Percentiles rank a stretch among this genome's conserved stretches.
Conservation (phyloP, 805 yeast genomes). For the Jamesozyma jinghongensis region DNA sequence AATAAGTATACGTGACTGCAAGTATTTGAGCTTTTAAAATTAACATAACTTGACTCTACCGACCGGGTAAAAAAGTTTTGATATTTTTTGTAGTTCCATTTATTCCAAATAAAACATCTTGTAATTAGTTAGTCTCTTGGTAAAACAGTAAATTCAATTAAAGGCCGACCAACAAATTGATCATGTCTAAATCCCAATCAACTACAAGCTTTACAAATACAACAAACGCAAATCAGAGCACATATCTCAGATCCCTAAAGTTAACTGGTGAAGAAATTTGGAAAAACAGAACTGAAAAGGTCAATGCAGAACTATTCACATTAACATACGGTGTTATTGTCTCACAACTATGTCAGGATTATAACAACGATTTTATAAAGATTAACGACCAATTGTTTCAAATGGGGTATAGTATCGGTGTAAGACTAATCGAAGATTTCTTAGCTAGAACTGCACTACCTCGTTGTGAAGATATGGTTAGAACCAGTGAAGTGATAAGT, state of each 20-base stretch:
- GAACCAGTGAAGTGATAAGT: conserved; percentile 78
- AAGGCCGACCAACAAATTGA: too few relatives aligned
- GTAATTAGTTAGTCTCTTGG: too few relatives aligned
- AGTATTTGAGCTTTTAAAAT: too few relatives aligned
- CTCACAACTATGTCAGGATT: conserved; percentile 81
- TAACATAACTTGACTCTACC: too few relatives aligned
- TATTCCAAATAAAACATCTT: too few relatives aligned
- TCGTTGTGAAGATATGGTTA: conserved; percentile 69
- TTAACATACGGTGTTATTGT: conserved; percentile 92
- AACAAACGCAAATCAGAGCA: conserved; percentile 1
- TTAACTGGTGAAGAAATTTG: conserved; percentile 80
- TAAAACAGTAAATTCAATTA: too few relatives aligned
- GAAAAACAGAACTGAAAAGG: conserved; percentile 80
- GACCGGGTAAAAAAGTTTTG: too few relatives aligned
- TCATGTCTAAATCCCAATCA: too few relatives aligned
- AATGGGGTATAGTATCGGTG: conserved; percentile 95
- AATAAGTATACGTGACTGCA: too few relatives aligned
- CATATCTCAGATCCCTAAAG: conserved; percentile 21
- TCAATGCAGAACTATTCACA: conserved; percentile 89
- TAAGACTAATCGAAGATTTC: conserved; percentile 85
- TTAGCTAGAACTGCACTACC: conserved; percentile 80
- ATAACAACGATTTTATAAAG: conserved; percentile 59
- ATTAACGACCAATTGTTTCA: conserved; percentile 78
- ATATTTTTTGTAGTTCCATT: too few relatives aligned
- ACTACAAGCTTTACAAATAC: neutral